Conservation (phyloP, 495 filamentous ascomycete genomes). For the Lindgomyces ingoldianus region DNA sequence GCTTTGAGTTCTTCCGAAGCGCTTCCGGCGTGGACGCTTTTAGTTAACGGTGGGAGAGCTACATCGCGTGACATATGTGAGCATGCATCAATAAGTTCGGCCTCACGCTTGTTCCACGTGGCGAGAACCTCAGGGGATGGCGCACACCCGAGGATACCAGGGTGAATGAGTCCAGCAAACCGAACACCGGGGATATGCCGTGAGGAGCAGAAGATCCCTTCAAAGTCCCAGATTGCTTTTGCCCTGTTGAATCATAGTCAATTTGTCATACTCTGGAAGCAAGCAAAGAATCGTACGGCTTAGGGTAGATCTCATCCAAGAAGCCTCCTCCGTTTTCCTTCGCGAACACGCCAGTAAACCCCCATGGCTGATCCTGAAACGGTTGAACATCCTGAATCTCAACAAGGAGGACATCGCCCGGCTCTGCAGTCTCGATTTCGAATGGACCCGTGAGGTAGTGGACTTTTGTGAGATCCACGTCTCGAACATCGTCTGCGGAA, state of each 20-base stretch:
- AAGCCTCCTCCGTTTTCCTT: constrained; percentile 88
- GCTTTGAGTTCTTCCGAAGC: constrained; percentile 62
- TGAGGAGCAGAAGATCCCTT: constrained; percentile 89
- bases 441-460: constrained; percentile 94
- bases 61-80: constrained; percentile 70
- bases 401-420: constrained; percentile 82
- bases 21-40: constrained; percentile 70
- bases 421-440: constrained; percentile 81
- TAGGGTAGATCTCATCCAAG: constrained; percentile 85
- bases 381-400: constrained; percentile 98
- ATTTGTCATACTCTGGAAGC: not conserved
- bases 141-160: constrained; percentile 89
- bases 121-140: constrained; percentile 69
- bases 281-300: constrained; percentile 39
- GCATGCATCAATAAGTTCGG: constrained; percentile 70
- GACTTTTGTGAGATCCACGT: constrained; percentile 79
- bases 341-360: constrained; percentile 85
- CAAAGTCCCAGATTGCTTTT: constrained; percentile 97
- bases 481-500: constrained; percentile 80
- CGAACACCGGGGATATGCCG: constrained; percentile 72
- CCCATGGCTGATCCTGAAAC: constrained; percentile 84
- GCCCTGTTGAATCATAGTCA: constrained; percentile 52
- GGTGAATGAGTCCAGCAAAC: constrained; percentile 71
- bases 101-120: constrained; percentile 81
- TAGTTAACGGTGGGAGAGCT: constrained; percentile 72